Evolutionary conservation across 768 basidiomycete species (phyloP).

Genomic region (Auricularia sp.): DNA sequence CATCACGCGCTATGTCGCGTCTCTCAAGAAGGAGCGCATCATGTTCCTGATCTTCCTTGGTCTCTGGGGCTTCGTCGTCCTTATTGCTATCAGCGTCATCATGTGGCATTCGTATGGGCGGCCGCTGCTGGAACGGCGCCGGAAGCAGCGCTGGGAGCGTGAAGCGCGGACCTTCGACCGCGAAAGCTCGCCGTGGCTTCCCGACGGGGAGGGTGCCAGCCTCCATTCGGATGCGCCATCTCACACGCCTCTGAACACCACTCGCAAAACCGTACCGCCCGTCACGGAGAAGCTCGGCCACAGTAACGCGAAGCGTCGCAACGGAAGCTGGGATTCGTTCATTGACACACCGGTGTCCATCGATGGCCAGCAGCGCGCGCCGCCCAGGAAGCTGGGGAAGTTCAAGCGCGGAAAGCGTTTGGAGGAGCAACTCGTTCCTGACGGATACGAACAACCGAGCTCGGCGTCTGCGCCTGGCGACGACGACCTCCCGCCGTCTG

Average conservation of each 20-base stretch:
- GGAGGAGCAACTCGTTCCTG: background rate
- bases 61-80: conserved; percentile 73
- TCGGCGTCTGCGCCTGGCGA: no score
- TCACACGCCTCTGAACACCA: conserved; percentile 9
- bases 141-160: conserved; percentile 39
- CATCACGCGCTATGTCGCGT: conserved; percentile 59
- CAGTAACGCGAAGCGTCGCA: conserved; percentile 11
- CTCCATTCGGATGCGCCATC: conserved; percentile 31
- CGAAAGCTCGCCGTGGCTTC: conserved; percentile 31
- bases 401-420: background rate
- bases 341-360: background rate
- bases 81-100: conserved; percentile 65
- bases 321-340: conserved; percentile 19
- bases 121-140: conserved; percentile 35
- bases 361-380: background rate
- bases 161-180: conserved; percentile 36
- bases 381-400: background rate
- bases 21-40: conserved; percentile 70
- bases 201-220: conserved; percentile 31
- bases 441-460: background rate
- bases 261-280: background rate
- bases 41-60: conserved; percentile 78
- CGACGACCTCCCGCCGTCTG: background rate
- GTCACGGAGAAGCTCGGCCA: conserved; percentile 14
- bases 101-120: conserved; percentile 63